Base-by-base conservation (phyloP, 2,329 filamentous ascomycete species). In the Diplodia scrobiculata region DNA sequence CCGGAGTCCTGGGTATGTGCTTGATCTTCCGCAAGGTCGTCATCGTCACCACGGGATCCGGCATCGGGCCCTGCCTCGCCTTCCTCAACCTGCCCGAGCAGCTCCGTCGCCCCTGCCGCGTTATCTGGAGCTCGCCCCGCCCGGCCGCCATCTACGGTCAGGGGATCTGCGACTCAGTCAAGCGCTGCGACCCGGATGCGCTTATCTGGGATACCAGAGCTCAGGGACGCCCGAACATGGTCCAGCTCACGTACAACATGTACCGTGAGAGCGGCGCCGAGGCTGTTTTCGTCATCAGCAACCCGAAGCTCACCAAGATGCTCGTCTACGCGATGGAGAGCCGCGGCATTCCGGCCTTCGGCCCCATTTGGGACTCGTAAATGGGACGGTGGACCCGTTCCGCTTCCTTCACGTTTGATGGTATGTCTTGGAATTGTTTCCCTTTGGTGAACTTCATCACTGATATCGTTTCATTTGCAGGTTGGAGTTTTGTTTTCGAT, bases 221-320 rank as follows among this genome's bases (percentile, higher is more conserved):
- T 41, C 79, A 80, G 36, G 88, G 87, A 0, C 81, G 88, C 6
- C 83, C 87, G 2, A 84, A 91, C 73, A 83, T 90, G 73, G 71
- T 88, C 32, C 80, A 80, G 13, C 79, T 86, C 53, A 81, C 83
- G 47, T 87, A 84, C 70, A 76, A 79, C 9, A 78, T 88, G 62
- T 79, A 78, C 58, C 72, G 71, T 58, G 75, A 83, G 36, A 79
- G 79, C 29, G 69, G 77, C 0, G 83, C 84, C 1, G 89, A 92
- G 80, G 90, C 89, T 2, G 88, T 91, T 45, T 87, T 91, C 72
- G 84, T 91, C 67, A 88, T 92, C 71, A 87, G 87, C 65, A 92
- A 92, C 73, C 85, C 87, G 66, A 83, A 78, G 66, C 83, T 91
- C 38, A 91, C 89, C 19, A 83, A 83, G 72, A 86, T 85, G 78